Evolutionary conservation across 2,329 filamentous ascomycete species (phyloP), one percentile per base, ranked within the genome.

Genomic region (Pestalotiopsis fici): DNA sequence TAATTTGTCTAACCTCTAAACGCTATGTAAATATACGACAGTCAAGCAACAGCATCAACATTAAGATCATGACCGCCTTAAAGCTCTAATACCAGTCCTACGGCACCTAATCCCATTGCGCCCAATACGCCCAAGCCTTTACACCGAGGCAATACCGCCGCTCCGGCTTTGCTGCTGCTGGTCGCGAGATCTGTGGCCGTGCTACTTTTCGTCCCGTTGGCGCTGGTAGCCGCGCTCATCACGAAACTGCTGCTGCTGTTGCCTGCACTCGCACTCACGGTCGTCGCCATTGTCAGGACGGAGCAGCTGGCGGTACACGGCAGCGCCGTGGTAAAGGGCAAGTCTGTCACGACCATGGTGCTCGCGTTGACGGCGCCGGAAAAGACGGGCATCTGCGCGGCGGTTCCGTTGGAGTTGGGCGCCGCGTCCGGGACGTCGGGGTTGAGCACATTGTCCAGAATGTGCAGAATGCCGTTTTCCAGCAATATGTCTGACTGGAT

Each of bases 391-490:
- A 73, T 70, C 50, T 82, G 78, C 55, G 27, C 39, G 3, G 76
- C 78, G 27, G 72, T 73, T 1, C 76, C 69, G 3, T 73, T 75
- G 6, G 80, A 78, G 59, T 85, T 77, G 0, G 83, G 83, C 21
- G 70, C 68, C 3, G 74, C 77, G 2, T 70, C 71, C 15, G 77
- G 67, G 3, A 74, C 78, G 47, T 82, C 74, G 1, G 83, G 84
- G 72, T 83, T 86, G 35, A 87, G 77, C 7, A 86, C 83, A 66
- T 80, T 82, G 73, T 90, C 87, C 66, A 89, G 81, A 57, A 89
- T 79, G 74, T 90, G 88, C 23, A 88, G 76, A 61, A 89, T 85
- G 50, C 87, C 87, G 71, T 89, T 89, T 66, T 85, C 83, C 59
- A 87, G 75, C 18, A 90, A 78, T 37, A 87, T 81, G 70, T 89